phyloP scores from a whole-genome alignment of 1,284 basidiomycete genomes.

The Apiotrichum mycotoxinovorans region DNA sequence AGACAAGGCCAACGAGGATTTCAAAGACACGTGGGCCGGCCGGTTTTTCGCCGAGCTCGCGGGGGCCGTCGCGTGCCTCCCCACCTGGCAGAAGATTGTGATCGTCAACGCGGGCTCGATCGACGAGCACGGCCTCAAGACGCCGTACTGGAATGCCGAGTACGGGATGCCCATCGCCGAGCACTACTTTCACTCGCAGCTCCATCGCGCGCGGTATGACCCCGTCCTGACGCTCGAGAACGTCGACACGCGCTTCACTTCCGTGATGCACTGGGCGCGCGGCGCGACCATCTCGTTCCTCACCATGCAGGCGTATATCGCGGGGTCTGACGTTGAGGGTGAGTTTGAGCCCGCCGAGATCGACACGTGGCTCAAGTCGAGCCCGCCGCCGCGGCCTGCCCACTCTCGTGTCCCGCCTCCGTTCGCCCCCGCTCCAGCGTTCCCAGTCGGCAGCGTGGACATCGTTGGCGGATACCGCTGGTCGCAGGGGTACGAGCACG shows the following conservation, averaged over 20 bases:
- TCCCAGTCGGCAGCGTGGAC: too few relatives aligned
- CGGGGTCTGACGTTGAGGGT: not conserved
- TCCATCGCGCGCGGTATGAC: not conserved
- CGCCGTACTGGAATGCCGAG: not conserved
- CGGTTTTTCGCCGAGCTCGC: constrained; percentile 10
- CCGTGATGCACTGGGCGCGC: not conserved
- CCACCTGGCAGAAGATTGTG: not conserved
- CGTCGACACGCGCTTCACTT: too few relatives aligned
- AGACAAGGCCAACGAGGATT: too few relatives aligned
- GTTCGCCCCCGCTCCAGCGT: too few relatives aligned
- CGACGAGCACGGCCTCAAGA: not conserved
- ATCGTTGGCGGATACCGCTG: too few relatives aligned
- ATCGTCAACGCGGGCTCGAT: constrained; percentile 8
- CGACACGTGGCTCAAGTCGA: not conserved
- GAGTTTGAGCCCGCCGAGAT: not conserved
- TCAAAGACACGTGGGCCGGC: constrained; percentile 2
- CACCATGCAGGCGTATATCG: constrained; percentile 3
- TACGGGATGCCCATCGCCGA: not conserved
- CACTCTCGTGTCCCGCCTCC: too few relatives aligned
- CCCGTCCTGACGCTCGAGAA: not conserved
- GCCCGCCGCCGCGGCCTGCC: too few relatives aligned
- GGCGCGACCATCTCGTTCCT: not conserved
- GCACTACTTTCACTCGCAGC: not conserved
- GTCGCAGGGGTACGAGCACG: too few relatives aligned
- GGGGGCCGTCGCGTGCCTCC: not conserved